phyloP scores from a whole-genome alignment of 441 rosid species.

The Adansonia grandidieri region DNA sequence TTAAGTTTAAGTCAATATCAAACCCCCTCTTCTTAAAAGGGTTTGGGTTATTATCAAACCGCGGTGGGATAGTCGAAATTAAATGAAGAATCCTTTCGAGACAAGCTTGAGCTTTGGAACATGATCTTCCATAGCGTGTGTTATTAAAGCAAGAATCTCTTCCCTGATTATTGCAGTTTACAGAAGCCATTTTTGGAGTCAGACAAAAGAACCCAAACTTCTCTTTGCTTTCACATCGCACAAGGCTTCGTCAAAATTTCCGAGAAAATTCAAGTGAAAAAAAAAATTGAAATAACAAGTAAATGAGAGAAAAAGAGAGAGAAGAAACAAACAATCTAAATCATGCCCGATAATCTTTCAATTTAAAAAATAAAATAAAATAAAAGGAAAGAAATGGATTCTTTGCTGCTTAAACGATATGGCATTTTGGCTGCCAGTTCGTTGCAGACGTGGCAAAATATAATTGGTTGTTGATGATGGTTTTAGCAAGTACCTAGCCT shows the following conservation, averaged over 20 bases:
- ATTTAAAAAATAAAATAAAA: too few relatives aligned
- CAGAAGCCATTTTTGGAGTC: conserved; percentile 27
- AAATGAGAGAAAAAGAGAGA: background rate
- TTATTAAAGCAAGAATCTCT: conserved; percentile 22
- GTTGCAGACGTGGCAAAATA: background rate
- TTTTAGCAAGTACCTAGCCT: background rate
- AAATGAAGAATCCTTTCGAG: conserved; percentile 36
- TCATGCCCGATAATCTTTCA: background rate
- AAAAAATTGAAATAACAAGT: background rate
- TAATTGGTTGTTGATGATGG: conserved; percentile 10
- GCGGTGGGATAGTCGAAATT: conserved; percentile 27
- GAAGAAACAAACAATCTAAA: conserved; percentile 9
- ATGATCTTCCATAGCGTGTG: conserved; percentile 19
- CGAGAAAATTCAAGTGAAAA: conserved; percentile 13
- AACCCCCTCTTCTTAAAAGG: conserved; percentile 21
- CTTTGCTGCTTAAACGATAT: conserved; percentile 23
- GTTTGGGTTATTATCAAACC: background rate
- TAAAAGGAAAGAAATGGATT: background rate
- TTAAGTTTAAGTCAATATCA: conserved; percentile 38
- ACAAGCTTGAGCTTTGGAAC: conserved; percentile 40
- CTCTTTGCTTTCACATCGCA: background rate
- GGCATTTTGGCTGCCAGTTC: background rate
- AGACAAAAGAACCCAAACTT: background rate
- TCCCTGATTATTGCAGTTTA: conserved; percentile 27
- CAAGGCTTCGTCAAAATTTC: background rate